phyloP scores from a whole-genome alignment of 208 protist genomes.

The Angomonas desouzai region DNA sequence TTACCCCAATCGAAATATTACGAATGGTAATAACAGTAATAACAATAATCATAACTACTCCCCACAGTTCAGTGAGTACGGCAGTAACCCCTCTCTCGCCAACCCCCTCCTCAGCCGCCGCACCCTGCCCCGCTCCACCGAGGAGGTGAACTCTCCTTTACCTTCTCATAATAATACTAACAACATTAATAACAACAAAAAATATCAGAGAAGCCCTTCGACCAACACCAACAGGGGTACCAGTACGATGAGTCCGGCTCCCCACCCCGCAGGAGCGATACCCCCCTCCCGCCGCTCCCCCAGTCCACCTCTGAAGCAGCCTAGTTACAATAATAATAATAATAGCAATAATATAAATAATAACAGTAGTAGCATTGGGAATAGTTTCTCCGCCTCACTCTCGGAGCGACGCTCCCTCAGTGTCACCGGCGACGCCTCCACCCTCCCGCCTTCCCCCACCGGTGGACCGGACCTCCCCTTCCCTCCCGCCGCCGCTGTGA shows the following conservation, averaged over 20 bases:
- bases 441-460: not conserved
- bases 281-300: not conserved
- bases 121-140: not conserved
- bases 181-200: not conserved
- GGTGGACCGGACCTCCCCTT: too few relatives aligned
- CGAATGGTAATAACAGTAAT: not conserved
- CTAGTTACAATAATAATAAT: not conserved
- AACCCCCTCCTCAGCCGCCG: not conserved
- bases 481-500: too few relatives aligned
- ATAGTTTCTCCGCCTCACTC: not conserved
- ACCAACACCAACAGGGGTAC: not conserved
- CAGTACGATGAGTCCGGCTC: not conserved
- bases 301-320: not conserved
- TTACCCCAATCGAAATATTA: not conserved
- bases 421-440: conserved; percentile 4
- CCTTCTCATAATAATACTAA: not conserved
- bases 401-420: not conserved
- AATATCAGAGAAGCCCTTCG: too few relatives aligned
- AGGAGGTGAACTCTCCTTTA: not conserved
- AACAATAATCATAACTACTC: not conserved
- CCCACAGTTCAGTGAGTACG: too few relatives aligned
- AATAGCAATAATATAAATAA: too few relatives aligned
- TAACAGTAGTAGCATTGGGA: not conserved
- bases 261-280: too few relatives aligned
- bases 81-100: not conserved